Evolutionary conservation across 176 grass and related monocot genomes (phyloP), one percentile per base, ranked within the genome.

Genomic region (Rhynchospora tenuis): DNA sequence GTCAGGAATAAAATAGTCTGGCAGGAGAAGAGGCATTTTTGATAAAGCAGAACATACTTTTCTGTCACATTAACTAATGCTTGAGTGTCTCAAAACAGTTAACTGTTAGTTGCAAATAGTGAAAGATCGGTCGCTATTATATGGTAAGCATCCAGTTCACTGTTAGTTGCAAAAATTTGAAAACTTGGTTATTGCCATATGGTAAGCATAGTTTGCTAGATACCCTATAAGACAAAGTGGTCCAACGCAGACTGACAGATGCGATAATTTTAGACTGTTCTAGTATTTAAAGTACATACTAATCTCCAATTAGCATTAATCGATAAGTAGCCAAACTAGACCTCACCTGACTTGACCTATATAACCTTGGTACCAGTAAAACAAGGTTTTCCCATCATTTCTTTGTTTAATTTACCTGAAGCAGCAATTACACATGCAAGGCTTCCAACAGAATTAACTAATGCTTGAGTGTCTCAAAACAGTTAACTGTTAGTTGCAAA

Each of bases 401-500:
- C 7, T 56, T 76, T 56, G 6, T 81, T 63, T 47, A 54, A 67
- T 67, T 86, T 81, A 93, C 96, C 93, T 90, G 93, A 93, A 51
- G 93, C 93, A 52, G 96, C 89, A 81, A 98, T 88, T 80, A 99
- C 93, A 71, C 96, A 99, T 19, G 96, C 96, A 27, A 99, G 93
- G 89, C 89, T 95, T 29, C 96, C 93, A 14, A 99, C 96, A 27
- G 93, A 99, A 80, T 95, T 95, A 45, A 22, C 11, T 71, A 46
- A 46, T 12, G 20, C 3, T 74, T 26, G 43, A 33, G 22, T 52
- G 46, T 54, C 48, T 24, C 12, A 15, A 52, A 75, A 16, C 27
- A 54, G 72, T 1, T 54, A 52, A 33, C 33, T 43, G 24, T 52
- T 75, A 29, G 47, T 29, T 55, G 23, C 23, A 28, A 76, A 55